Conservation (phyloP, 257 asterid species). For the Solanum verrucosum region DNA sequence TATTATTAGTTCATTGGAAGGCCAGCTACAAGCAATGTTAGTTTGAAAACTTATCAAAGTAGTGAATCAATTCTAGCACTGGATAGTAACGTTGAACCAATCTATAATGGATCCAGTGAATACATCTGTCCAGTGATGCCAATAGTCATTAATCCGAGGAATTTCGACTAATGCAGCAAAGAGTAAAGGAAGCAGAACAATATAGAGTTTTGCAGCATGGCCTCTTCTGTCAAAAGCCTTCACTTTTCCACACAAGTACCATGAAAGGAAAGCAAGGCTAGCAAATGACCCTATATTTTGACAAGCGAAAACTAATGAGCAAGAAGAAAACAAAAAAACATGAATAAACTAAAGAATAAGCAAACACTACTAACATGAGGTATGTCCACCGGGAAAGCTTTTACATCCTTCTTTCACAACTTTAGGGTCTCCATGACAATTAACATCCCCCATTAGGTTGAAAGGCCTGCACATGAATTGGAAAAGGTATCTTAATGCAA, state of each 20-base stretch:
- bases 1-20: not conserved
- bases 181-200: constrained; percentile 31
- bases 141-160: constrained; percentile 61
- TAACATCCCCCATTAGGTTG: constrained; percentile 25
- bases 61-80: not conserved
- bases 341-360: not conserved
- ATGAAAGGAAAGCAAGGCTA: constrained; percentile 40
- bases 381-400: constrained; percentile 54
- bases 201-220: constrained; percentile 37
- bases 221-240: constrained; percentile 44
- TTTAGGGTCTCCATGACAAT: constrained; percentile 33
- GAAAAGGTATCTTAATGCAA: not conserved
- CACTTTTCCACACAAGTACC: constrained; percentile 43
- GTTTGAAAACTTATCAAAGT: not conserved
- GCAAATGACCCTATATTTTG: constrained; percentile 48
- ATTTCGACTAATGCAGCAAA: constrained; percentile 37
- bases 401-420: constrained; percentile 47
- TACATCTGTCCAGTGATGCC: constrained; percentile 68
- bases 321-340: not conserved
- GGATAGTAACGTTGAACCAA: not conserved
- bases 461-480: constrained; percentile 15
- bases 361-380: constrained; percentile 28
- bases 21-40: not conserved
- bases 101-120: constrained; percentile 26
- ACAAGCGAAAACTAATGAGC: not conserved